phyloP scores from a whole-genome alignment of 208 protist species.

The Tritrichomonas musculus region DNA sequence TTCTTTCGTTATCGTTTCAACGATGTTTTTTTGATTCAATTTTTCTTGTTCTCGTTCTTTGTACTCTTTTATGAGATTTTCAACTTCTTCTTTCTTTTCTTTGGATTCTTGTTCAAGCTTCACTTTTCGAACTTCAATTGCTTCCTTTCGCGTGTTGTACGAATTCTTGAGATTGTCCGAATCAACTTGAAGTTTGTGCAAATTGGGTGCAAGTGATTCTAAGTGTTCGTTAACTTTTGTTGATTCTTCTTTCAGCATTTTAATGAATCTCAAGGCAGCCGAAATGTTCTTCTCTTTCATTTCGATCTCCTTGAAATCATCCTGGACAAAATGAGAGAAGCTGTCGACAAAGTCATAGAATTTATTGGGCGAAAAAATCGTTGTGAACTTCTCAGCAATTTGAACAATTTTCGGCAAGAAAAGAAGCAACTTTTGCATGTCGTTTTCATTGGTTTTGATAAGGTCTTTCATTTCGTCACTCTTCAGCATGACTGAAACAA shows the following conservation, averaged over 20 bases:
- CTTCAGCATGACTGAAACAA: background rate
- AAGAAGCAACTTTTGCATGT: background rate
- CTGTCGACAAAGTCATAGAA: background rate
- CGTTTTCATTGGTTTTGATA: background rate
- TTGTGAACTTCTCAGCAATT: background rate
- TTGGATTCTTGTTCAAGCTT: slow-evolving; percentile 12
- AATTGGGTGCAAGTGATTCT: background rate
- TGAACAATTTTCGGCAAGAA: background rate
- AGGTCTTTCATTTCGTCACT: background rate
- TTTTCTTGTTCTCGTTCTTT: background rate
- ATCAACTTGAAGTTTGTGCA: background rate
- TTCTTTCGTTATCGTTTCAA: too few relatives aligned
- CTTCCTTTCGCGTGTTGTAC: background rate
- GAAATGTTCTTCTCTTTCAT: background rate
- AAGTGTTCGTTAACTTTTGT: background rate
- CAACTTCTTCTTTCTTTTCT: background rate
- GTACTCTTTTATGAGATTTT: background rate
- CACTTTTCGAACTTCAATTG: background rate
- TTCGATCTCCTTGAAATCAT: background rate
- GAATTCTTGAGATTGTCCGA: background rate
- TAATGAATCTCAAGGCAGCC: background rate
- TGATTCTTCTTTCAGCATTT: background rate
- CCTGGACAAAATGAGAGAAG: background rate
- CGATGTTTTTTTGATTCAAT: background rate
- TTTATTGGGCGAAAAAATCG: background rate